Base-by-base conservation (phyloP, 2,329 filamentous ascomycete species). In the Hyphodiscus sp. region DNA sequence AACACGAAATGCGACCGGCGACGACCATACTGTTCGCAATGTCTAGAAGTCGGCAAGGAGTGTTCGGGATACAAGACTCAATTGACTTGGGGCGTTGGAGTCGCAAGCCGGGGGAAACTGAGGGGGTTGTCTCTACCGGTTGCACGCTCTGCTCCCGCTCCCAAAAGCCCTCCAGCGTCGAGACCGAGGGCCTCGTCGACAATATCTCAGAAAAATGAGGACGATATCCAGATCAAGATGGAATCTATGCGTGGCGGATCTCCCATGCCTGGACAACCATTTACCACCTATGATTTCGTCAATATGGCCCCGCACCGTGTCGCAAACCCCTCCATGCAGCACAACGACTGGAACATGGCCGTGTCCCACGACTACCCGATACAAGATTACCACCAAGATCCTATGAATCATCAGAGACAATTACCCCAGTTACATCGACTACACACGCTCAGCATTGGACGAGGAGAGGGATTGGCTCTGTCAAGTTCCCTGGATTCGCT, bases 51-150 rank as follows among this genome's bases (percentile, higher is more conserved):
- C 60, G 91, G 91, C 60, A 91, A 90, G 69, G 91, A 95, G 68
- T 97, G 92, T 74, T 91, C 89, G 26, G 92, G 92, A 55, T 97
- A 97, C 77, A 95, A 95, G 74, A 97, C 92, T 16, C 91, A 92
- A 63, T 78, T 97, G 71, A 97, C 92, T 46, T 97, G 92, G 92
- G 91, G 91, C 43, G 89, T 96, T 47, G 92, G 92, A 49, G 92
- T 97, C 55, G 92, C 92, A 53, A 96, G 91, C 72, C 85, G 92
- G 66, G 92, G 92, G 68, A 97, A 97, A 76, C 83, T 97, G 59
- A 83, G 92, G 58, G 92, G 92, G 41, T 77, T 96, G 62, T 91
- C 91, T 53, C 76, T 95, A 54, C 82, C 82, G 54, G 78, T 86
- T 58, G 82, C 81, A 52, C 83, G 83, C 67, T 79, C 80, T 16